These are phyloP conservation scores for Coemansia sp. DNA, from an alignment of 192 early-diverging fungal species.

Conservation along the genomic window DNA sequence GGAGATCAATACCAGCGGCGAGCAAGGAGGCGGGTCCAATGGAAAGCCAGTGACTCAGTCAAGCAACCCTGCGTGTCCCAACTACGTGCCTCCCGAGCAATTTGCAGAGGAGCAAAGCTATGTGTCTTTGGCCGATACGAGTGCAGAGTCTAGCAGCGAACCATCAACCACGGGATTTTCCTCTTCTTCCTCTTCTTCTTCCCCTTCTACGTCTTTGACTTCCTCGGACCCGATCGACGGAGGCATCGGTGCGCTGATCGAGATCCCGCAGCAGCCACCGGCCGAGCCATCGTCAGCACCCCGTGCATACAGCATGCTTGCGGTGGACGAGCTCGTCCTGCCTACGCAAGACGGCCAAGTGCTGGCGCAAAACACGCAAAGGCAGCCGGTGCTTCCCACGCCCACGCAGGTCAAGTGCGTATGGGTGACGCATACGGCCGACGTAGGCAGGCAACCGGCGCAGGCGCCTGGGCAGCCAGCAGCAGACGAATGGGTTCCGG, in stretches of 20 bases:
- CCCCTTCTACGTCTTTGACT: neutral
- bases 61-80: slow-evolving; percentile 39
- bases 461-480: neutral
- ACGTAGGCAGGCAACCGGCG: neutral
- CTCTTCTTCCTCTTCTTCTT: neutral
- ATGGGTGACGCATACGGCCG: neutral
- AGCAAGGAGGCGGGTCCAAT: neutral
- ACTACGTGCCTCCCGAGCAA: slow-evolving; percentile 31
- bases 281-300: neutral
- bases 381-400: neutral
- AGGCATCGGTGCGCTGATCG: neutral
- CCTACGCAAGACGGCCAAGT: neutral
- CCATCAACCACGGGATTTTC: neutral
- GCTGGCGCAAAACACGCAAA: neutral
- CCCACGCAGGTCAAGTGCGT: neutral
- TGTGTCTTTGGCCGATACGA: neutral
- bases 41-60: slow-evolving; percentile 24
- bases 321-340: neutral
- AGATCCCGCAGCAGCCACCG: neutral
- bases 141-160: neutral
- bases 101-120: neutral
- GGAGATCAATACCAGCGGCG: neutral
- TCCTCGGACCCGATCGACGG: neutral
- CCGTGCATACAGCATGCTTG: neutral
- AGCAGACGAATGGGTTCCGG: neutral